Evolutionary conservation across 306 rosid species (phyloP).

Genomic region (Fagus crenata): DNA sequence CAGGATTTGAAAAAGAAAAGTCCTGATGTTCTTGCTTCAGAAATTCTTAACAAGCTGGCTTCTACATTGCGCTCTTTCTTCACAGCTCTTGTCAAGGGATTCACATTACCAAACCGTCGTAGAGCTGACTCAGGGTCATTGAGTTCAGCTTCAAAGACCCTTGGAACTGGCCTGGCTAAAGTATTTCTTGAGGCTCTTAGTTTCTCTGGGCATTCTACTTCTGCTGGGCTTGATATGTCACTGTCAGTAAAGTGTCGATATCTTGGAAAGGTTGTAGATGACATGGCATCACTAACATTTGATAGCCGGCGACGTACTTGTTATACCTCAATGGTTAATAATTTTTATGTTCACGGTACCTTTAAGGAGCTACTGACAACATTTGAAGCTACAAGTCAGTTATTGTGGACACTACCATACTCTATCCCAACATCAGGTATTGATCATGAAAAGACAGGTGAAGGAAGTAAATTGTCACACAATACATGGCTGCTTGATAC

Average conservation of each 20-base stretch:
- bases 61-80: constrained; percentile 83
- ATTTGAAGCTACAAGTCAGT: constrained; percentile 96
- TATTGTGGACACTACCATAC: constrained; percentile 80
- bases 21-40: constrained; percentile 76
- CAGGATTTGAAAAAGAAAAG: constrained; percentile 94
- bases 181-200: constrained; percentile 83
- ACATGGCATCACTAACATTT: constrained; percentile 81
- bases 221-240: constrained; percentile 58
- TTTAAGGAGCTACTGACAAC: constrained; percentile 90
- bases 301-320: constrained; percentile 89
- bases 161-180: constrained; percentile 86
- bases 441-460: constrained; percentile 64
- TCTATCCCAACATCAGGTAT: constrained; percentile 52
- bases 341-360: constrained; percentile 92
- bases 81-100: constrained; percentile 91
- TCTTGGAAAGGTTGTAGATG: constrained; percentile 93
- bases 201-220: constrained; percentile 77
- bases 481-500: constrained; percentile 92
- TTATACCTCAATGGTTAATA: constrained; percentile 75
- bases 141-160: constrained; percentile 81
- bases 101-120: constrained; percentile 88
- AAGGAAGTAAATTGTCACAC: constrained; percentile 64
- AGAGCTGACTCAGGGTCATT: constrained; percentile 83
- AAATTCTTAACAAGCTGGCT: constrained; percentile 83
- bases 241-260: constrained; percentile 91